Conservation (phyloP, 345 rosid species). For the Euphorbia lathyris region DNA sequence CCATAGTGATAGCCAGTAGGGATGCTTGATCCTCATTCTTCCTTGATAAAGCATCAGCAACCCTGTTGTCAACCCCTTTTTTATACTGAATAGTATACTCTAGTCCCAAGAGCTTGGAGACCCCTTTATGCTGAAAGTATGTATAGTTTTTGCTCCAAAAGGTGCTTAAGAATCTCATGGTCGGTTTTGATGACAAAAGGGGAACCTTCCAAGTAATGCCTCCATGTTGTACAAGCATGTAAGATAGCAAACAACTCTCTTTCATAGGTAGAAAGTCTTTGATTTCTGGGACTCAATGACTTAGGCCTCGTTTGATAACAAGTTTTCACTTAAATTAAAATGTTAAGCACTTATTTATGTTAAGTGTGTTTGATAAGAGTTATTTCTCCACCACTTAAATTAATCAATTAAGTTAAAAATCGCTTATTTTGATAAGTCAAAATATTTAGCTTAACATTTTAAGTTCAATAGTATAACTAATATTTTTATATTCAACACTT, state of each 20-base stretch:
- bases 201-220: neutral
- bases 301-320: too few relatives aligned
- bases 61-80: neutral
- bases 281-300: neutral
- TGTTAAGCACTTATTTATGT: too few relatives aligned
- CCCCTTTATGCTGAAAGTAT: neutral
- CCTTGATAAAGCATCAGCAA: neutral
- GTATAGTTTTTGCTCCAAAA: neutral
- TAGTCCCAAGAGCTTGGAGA: neutral
- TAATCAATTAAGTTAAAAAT: too few relatives aligned
- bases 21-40: too few relatives aligned
- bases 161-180: neutral
- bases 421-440: too few relatives aligned
- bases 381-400: too few relatives aligned
- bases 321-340: too few relatives aligned
- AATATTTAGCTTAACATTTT: too few relatives aligned
- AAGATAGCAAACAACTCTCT: neutral
- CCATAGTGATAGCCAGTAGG: too few relatives aligned
- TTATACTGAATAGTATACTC: neutral
- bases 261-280: neutral
- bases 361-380: too few relatives aligned
- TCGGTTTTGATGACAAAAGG: neutral
- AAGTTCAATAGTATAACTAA: too few relatives aligned
- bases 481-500: too few relatives aligned
- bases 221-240: neutral